These are phyloP conservation scores for Stygiomarasmius scandens DNA, from an alignment of 1,284 basidiomycete species.

Conservation along the genomic window DNA sequence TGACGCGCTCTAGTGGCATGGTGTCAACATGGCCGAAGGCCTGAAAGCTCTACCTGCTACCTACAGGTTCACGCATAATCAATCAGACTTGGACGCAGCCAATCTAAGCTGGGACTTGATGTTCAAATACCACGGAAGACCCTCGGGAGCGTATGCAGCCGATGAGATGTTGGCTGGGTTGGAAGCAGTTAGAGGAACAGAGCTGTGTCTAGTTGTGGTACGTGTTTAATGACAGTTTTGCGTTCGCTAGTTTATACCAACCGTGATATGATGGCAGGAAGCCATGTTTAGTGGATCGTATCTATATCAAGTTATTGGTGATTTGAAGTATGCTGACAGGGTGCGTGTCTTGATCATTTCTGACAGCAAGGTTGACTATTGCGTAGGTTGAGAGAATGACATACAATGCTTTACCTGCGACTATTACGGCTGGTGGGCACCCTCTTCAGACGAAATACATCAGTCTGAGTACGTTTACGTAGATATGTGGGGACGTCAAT, in stretches of 20 bases:
- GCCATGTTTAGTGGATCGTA: slow-evolving; percentile 49
- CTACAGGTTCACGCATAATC: slow-evolving; percentile 45
- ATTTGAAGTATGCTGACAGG: slow-evolving; percentile 42
- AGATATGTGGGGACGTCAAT: slow-evolving; percentile 66
- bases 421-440: slow-evolving; percentile 48
- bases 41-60: slow-evolving; percentile 45
- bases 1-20: slow-evolving; percentile 32
- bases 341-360: slow-evolving; percentile 24
- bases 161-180: slow-evolving; percentile 47
- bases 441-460: neutral
- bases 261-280: slow-evolving; percentile 28
- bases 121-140: slow-evolving; percentile 48
- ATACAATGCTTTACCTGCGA: slow-evolving; percentile 61
- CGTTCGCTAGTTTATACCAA: neutral
- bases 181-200: slow-evolving; percentile 43
- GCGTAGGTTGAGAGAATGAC: slow-evolving; percentile 57
- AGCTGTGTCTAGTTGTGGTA: slow-evolving; percentile 46
- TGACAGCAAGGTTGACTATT: neutral
- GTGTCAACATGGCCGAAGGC: slow-evolving; percentile 47
- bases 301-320: slow-evolving; percentile 45
- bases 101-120: slow-evolving; percentile 44
- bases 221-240: no score
- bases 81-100: slow-evolving; percentile 41
- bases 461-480: neutral
- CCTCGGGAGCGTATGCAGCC: slow-evolving; percentile 46